Evolutionary conservation across 495 filamentous ascomycete species (phyloP).

Genomic region (Xylaria acuta): DNA sequence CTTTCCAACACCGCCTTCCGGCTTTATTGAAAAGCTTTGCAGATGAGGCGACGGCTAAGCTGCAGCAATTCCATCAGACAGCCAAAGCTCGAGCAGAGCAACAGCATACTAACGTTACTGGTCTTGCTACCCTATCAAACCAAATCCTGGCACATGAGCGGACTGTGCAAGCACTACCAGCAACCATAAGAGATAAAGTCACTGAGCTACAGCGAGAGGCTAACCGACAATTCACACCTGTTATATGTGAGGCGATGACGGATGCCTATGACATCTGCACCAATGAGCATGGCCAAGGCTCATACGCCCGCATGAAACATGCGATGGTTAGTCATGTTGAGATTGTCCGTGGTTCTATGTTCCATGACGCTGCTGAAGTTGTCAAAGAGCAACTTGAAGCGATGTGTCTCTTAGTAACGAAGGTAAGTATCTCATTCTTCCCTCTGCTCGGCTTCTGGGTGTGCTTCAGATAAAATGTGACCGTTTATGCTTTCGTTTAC

Average conservation of each 20-base stretch:
- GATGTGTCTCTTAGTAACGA: conserved; percentile 39
- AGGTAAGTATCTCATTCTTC: conserved; percentile 6
- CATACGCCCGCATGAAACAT: conserved; percentile 61
- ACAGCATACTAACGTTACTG: conserved; percentile 30
- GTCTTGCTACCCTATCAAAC: conserved; percentile 36
- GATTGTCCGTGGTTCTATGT: conserved; percentile 54
- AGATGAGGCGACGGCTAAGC: background rate
- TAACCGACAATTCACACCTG: conserved; percentile 62
- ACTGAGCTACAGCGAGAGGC: conserved; percentile 59
- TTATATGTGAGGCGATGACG: conserved; percentile 55
- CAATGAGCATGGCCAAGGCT: conserved; percentile 56
- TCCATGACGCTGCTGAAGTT: conserved; percentile 51
- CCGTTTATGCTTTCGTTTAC: background rate
- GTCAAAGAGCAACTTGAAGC: conserved; percentile 47
- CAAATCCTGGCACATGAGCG: conserved; percentile 55
- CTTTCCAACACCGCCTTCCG: conserved; percentile 51
- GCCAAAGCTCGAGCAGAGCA: conserved; percentile 37
- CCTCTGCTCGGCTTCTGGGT: background rate
- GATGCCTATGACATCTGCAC: conserved; percentile 56
- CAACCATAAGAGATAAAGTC: conserved; percentile 41
- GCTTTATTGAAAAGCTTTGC: conserved; percentile 32
- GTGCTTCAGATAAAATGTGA: background rate
- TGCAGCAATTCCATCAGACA: conserved; percentile 48
- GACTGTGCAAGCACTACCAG: conserved; percentile 44
- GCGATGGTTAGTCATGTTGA: conserved; percentile 60